These are phyloP conservation scores for Beauveria bassiana DNA, from an alignment of 2,329 filamentous ascomycete genomes.

Conservation along the genomic window DNA sequence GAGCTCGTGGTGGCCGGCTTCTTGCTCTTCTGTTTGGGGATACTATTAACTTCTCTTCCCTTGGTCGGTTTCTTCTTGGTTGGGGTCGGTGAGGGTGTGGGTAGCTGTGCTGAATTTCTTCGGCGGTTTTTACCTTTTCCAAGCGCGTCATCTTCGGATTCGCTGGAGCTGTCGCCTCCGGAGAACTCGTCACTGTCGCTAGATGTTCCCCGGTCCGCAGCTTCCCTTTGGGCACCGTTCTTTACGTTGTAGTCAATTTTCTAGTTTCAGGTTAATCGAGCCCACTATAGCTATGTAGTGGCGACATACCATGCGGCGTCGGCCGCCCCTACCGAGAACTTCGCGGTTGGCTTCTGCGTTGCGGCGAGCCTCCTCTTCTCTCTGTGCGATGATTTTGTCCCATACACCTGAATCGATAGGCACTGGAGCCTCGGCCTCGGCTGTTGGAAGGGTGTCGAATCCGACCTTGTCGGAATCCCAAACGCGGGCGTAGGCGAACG, in stretches of 20 bases:
- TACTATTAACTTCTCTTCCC: constrained; percentile 26
- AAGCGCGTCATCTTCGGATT: constrained; percentile 16
- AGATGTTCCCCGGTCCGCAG: background rate
- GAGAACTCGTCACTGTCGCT: constrained; percentile 6
- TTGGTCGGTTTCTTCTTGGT: constrained; percentile 17
- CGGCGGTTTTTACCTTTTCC: constrained; percentile 30
- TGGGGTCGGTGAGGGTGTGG: constrained; percentile 19
- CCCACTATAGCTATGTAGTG: background rate
- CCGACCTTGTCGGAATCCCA: constrained; percentile 77
- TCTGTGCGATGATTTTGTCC: constrained; percentile 81
- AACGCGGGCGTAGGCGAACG: constrained; percentile 83
- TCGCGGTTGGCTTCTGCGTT: constrained; percentile 62
- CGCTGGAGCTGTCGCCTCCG: background rate
- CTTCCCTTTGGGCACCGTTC: background rate
- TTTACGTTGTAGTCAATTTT: constrained; percentile 26
- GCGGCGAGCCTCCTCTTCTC: constrained; percentile 69
- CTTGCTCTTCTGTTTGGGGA: constrained; percentile 21
- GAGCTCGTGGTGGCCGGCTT: constrained; percentile 15
- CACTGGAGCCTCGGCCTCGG: constrained; percentile 43
- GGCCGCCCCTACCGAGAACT: constrained; percentile 77
- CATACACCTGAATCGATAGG: constrained; percentile 65
- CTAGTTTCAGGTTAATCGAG: constrained; percentile 14
- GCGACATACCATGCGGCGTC: constrained; percentile 46
- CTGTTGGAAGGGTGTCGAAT: constrained; percentile 54
- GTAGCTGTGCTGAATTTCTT: constrained; percentile 17